These are phyloP conservation scores for Trichosporon ovoides DNA, from an alignment of 1,284 basidiomycete species.

Conservation along the genomic window DNA sequence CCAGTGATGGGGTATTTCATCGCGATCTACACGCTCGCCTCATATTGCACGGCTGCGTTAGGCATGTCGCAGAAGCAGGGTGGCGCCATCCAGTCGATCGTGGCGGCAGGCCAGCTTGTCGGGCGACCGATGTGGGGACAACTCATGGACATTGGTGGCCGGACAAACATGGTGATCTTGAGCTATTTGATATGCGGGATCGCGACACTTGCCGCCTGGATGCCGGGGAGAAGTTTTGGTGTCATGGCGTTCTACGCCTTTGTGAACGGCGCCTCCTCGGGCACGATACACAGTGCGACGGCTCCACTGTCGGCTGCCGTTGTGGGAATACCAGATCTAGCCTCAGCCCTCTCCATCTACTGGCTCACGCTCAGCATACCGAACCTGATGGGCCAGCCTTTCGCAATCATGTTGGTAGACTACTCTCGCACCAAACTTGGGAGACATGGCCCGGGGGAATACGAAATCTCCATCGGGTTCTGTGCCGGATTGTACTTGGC, in stretches of 20 bases:
- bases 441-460: slow-evolving; percentile 39
- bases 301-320: slow-evolving; percentile 45
- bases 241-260: slow-evolving; percentile 49
- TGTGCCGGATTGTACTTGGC: slow-evolving; percentile 44
- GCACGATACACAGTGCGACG: slow-evolving; percentile 47
- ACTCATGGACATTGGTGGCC: slow-evolving; percentile 46
- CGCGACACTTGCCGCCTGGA: slow-evolving; percentile 48
- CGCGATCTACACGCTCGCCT: slow-evolving; percentile 50
- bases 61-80: slow-evolving; percentile 48
- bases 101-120: slow-evolving; percentile 50
- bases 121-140: slow-evolving; percentile 49
- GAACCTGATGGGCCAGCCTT: slow-evolving; percentile 46
- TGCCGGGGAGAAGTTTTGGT: slow-evolving; percentile 45
- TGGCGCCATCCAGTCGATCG: slow-evolving; percentile 49
- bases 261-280: slow-evolving; percentile 47
- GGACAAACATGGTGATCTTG: slow-evolving; percentile 47
- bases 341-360: slow-evolving; percentile 46
- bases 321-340: slow-evolving; percentile 48
- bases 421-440: slow-evolving; percentile 40
- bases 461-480: slow-evolving; percentile 48
- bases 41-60: slow-evolving; percentile 48
- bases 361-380: slow-evolving; percentile 46
- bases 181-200: slow-evolving; percentile 47
- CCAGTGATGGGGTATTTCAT: slow-evolving; percentile 50
- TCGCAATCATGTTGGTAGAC: slow-evolving; percentile 47